Conservation (phyloP, 2,329 filamentous ascomycete species). For the Penicillium concentricum region DNA sequence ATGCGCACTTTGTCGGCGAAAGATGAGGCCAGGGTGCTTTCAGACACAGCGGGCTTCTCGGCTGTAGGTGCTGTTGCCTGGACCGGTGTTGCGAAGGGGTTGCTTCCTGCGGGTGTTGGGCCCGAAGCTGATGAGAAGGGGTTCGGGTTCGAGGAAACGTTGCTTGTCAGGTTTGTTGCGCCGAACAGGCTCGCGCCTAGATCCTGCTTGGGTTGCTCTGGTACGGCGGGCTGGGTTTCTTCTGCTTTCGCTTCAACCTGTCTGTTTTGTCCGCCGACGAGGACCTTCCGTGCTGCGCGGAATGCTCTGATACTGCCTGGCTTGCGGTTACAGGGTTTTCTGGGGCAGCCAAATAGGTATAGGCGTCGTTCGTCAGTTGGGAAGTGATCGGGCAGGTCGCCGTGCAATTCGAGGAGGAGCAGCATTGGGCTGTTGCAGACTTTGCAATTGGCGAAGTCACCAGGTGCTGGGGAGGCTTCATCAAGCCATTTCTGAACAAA, state of each 20-base stretch:
- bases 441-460: constrained; percentile 77
- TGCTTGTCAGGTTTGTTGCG: constrained; percentile 40
- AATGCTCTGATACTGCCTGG: constrained; percentile 77
- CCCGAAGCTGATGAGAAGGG: constrained; percentile 52
- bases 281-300: constrained; percentile 60
- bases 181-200: constrained; percentile 64
- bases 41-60: constrained; percentile 38
- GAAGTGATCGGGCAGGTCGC: constrained; percentile 81
- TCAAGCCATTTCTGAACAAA: constrained; percentile 77
- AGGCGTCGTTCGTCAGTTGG: constrained; percentile 82
- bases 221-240: constrained; percentile 11
- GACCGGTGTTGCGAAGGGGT: constrained; percentile 60
- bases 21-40: constrained; percentile 68
- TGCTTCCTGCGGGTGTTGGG: constrained; percentile 41
- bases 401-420: constrained; percentile 86
- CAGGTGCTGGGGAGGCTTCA: constrained; percentile 66
- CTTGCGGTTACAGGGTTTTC: constrained; percentile 76
- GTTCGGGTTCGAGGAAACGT: constrained; percentile 47
- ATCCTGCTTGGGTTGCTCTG: constrained; percentile 36
- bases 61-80: constrained; percentile 34
- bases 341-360: constrained; percentile 80
- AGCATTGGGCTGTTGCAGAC: constrained; percentile 81
- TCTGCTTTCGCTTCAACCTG: constrained; percentile 23
- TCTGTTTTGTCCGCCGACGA: constrained; percentile 31
- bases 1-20: constrained; percentile 69